phyloP scores from a whole-genome alignment of 2,329 filamentous ascomycete genomes.

The Clonostachys solani region DNA sequence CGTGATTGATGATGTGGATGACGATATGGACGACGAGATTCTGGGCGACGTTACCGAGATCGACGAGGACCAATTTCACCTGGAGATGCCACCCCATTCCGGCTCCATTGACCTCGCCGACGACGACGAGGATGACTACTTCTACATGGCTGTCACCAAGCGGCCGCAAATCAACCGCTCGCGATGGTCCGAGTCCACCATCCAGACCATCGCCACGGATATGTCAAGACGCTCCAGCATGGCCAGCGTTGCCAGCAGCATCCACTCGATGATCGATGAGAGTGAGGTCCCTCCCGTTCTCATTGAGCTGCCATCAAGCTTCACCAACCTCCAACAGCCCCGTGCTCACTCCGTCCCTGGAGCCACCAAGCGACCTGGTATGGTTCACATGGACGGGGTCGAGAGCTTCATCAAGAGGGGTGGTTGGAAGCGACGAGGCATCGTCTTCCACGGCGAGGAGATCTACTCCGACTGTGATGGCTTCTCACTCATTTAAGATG shows the following conservation, averaged over 20 bases:
- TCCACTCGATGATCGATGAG: constrained; percentile 9
- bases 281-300: constrained; percentile 8
- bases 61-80: constrained; percentile 4
- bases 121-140: constrained; percentile 24
- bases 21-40: constrained; percentile 10
- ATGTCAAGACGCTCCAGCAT: constrained; percentile 10
- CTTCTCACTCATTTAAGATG: neutral
- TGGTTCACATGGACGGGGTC: constrained; percentile 30
- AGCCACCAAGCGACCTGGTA: constrained; percentile 22
- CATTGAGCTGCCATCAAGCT: constrained; percentile 21
- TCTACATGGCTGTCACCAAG: constrained; percentile 18
- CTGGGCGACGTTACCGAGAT: constrained; percentile 11
- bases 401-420: constrained; percentile 36
- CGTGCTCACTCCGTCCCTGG: neutral
- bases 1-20: constrained; percentile 12
- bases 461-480: neutral
- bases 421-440: constrained; percentile 37
- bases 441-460: constrained; percentile 31
- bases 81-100: constrained; percentile 21
- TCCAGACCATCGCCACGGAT: constrained; percentile 19
- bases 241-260: constrained; percentile 3
- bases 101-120: constrained; percentile 14
- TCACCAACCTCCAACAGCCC: constrained; percentile 19
- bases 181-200: constrained; percentile 37
- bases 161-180: constrained; percentile 26